A percentile compares a stretch with the other conserved stretches of the same genome.
phyloP scores from a whole-genome alignment of 345 rosid species.

The Murraya paniculata region DNA sequence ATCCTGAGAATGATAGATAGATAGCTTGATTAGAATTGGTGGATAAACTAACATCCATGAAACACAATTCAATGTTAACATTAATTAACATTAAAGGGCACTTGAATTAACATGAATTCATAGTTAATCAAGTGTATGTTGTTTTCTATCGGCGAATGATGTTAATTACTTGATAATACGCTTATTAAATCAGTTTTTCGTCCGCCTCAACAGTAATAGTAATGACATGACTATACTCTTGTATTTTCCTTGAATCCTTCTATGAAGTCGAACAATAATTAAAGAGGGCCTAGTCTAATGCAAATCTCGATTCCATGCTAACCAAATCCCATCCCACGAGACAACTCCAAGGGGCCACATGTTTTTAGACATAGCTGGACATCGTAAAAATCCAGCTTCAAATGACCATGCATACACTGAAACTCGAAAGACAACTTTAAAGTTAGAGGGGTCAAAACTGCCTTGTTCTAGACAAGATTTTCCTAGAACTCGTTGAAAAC shows the following conservation, averaged over 20 bases:
- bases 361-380: background rate
- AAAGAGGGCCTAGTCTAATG: background rate
- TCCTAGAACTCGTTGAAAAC: background rate
- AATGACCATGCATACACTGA: background rate
- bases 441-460: background rate
- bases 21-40: background rate
- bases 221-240: slow-evolving; percentile 8
- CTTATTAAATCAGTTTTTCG: background rate
- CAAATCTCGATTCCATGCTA: background rate
- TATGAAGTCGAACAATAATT: background rate
- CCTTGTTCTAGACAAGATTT: background rate
- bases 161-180: background rate
- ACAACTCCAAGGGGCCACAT: slow-evolving; percentile 8
- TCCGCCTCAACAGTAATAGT: background rate
- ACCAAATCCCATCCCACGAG: background rate
- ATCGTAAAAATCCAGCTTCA: background rate
- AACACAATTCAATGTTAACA: background rate
- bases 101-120: background rate
- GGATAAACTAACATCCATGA: background rate
- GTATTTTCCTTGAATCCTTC: background rate
- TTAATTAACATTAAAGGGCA: background rate
- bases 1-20: background rate
- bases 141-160: background rate
- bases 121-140: background rate
- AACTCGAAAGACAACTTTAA: background rate